phyloP scores from a whole-genome alignment of 129 eudicot genomes.

The Pseudognaphalium luteoalbum region DNA sequence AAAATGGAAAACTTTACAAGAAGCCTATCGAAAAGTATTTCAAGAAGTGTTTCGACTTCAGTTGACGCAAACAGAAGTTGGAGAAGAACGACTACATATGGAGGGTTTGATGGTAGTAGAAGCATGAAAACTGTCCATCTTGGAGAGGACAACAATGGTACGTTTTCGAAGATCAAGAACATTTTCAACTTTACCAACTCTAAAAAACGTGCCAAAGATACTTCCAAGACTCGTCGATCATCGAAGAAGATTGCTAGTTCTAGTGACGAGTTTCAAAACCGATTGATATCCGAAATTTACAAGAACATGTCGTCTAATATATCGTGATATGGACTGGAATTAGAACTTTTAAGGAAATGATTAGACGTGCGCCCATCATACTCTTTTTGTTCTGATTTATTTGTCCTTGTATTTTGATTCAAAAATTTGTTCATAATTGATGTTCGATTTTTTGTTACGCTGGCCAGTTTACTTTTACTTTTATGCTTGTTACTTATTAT shows the following conservation, averaged over 20 bases:
- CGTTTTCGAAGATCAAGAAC: constrained; percentile 28
- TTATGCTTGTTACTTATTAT: too few relatives aligned
- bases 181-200: constrained; percentile 14
- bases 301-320: constrained; percentile 28
- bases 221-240: constrained; percentile 17
- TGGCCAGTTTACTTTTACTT: too few relatives aligned
- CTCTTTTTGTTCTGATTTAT: too few relatives aligned
- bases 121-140: constrained; percentile 28
- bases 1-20: constrained; percentile 35
- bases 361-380: too few relatives aligned
- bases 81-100: constrained; percentile 19
- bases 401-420: too few relatives aligned
- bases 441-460: too few relatives aligned
- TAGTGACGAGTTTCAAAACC: constrained; percentile 21
- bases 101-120: constrained; percentile 34
- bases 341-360: too few relatives aligned
- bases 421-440: too few relatives aligned
- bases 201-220: constrained; percentile 4
- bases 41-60: constrained; percentile 31
- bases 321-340: background rate
- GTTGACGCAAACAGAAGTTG: constrained; percentile 28
- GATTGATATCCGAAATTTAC: constrained; percentile 23
- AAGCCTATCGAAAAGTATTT: constrained; percentile 20
- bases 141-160: constrained; percentile 21
- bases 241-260: constrained; percentile 27